A percentile compares a stretch with the other conserved stretches of the same genome.
Evolutionary conservation across 768 basidiomycete species (phyloP).

Genomic region (Brasilioporus rufonigricans): DNA sequence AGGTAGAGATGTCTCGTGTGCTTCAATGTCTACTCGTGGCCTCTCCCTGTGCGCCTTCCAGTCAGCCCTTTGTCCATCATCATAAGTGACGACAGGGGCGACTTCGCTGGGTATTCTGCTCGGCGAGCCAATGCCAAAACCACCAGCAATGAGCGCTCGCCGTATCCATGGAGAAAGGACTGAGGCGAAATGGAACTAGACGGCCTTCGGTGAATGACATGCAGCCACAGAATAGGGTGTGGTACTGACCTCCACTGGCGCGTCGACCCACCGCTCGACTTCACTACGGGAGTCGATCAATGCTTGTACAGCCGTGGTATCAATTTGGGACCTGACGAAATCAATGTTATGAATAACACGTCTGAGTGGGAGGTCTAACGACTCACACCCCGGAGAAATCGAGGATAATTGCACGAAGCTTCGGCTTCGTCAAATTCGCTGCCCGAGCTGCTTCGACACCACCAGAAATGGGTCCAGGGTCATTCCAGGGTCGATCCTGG

Average conservation of each 20-base stretch:
- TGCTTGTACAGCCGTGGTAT: slow-evolving; percentile 89
- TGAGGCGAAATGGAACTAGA: slow-evolving; percentile 91
- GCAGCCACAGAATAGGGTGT: background rate
- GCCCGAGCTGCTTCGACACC: slow-evolving; percentile 45
- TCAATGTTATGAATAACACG: background rate
- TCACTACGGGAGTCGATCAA: slow-evolving; percentile 85
- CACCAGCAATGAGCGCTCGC: slow-evolving; percentile 83
- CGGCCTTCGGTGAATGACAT: slow-evolving; percentile 6
- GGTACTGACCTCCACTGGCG: slow-evolving; percentile 60
- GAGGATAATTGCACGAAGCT: slow-evolving; percentile 81
- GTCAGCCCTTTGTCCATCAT: slow-evolving; percentile 38
- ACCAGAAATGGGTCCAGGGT: slow-evolving; percentile 67
- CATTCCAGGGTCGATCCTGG: slow-evolving; percentile 91
- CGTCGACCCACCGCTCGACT: slow-evolving; percentile 85
- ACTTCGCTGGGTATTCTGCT: slow-evolving; percentile 54
- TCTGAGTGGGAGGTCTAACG: background rate
- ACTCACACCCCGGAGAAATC: slow-evolving; percentile 82
- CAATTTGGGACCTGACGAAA: slow-evolving; percentile 68
- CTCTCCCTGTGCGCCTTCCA: slow-evolving; percentile 5
- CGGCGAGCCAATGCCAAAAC: slow-evolving; percentile 75
- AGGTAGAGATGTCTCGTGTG: slow-evolving; percentile 24
- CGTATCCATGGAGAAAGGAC: slow-evolving; percentile 93
- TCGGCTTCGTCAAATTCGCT: slow-evolving; percentile 56
- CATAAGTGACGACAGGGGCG: slow-evolving; percentile 73
- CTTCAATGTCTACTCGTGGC: slow-evolving; percentile 32